Conservation (phyloP, 2,329 filamentous ascomycete genomes). For the Exutisphaerella laricina region DNA sequence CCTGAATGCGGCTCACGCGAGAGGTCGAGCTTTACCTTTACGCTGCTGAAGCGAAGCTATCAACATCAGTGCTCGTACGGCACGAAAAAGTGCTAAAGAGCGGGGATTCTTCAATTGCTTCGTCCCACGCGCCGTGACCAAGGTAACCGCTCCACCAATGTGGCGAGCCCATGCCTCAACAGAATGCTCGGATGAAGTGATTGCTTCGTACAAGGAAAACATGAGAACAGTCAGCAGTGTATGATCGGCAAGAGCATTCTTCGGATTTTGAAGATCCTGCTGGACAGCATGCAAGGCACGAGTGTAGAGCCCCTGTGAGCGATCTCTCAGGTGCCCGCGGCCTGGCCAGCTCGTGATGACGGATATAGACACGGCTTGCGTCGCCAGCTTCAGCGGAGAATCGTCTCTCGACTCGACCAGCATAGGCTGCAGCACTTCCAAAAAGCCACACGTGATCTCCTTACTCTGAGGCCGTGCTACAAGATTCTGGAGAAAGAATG, state of each 20-base stretch:
- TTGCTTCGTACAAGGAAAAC: constrained; percentile 10
- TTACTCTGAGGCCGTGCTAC: neutral
- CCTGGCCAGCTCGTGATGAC: constrained; percentile 9
- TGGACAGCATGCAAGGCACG: constrained; percentile 7
- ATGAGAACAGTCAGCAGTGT: constrained; percentile 10
- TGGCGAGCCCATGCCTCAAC: constrained; percentile 12
- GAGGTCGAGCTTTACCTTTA: too few species aligned
- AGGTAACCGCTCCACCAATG: constrained; percentile 11
- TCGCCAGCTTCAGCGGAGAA: constrained; percentile 12
- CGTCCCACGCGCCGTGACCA: constrained; percentile 8
- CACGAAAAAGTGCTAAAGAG: too few species aligned
- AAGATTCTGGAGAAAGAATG: constrained; percentile 9
- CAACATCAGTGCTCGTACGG: too few species aligned
- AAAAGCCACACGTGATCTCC: constrained; percentile 9
- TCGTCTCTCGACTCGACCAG: constrained; percentile 3
- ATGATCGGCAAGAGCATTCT: constrained; percentile 3
- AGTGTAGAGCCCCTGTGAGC: constrained; percentile 6
- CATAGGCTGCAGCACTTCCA: constrained; percentile 9
- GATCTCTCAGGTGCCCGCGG: constrained; percentile 4
- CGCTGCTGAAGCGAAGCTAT: too few species aligned
- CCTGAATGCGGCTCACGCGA: too few species aligned
- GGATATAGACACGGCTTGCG: constrained; percentile 9
- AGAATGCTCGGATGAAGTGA: constrained; percentile 8
- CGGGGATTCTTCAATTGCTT: constrained; percentile 6
- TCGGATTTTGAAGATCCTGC: constrained; percentile 6